Conservation (phyloP, 2,329 filamentous ascomycete species). For the Colletotrichum sansevieriae region DNA sequence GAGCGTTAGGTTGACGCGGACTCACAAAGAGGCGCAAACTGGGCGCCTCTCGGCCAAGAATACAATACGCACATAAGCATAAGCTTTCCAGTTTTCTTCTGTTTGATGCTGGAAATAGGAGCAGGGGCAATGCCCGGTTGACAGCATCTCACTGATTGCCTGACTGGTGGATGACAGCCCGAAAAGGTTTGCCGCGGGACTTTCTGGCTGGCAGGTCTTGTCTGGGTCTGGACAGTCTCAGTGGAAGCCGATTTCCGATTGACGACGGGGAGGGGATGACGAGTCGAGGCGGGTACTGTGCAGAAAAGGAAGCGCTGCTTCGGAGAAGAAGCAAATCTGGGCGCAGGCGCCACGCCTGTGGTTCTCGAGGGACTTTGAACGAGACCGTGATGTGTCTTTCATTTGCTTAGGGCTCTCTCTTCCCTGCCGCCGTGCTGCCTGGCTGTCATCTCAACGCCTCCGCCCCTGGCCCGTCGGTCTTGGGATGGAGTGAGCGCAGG, state of each 20-base stretch:
- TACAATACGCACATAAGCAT: slow-evolving; percentile 7
- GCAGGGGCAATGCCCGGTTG: slow-evolving; percentile 22
- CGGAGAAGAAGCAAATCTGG: slow-evolving; percentile 4
- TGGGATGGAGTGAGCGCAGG: not conserved
- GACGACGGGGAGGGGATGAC: slow-evolving; percentile 12
- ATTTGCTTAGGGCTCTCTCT: not conserved
- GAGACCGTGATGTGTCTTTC: not conserved
- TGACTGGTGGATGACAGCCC: slow-evolving; percentile 6
- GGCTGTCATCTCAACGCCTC: slow-evolving; percentile 1
- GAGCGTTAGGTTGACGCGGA: not conserved
- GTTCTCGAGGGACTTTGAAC: not conserved
- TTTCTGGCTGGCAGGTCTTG: no score
- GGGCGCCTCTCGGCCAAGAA: not conserved
- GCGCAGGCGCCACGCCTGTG: not conserved
- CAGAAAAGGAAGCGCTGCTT: slow-evolving; percentile 5
- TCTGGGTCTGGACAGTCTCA: slow-evolving; percentile 2
- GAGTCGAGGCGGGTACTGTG: slow-evolving; percentile 26
- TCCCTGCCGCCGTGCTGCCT: slow-evolving; percentile 6
- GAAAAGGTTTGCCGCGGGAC: not conserved
- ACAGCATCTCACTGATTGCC: not conserved
- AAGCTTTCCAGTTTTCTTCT: not conserved
- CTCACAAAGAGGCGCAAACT: not conserved
- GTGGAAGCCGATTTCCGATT: slow-evolving; percentile 25
- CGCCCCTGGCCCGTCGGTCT: not conserved
- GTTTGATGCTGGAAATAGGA: not conserved